Percentiles rank a stretch among this genome's conserved stretches.
phyloP scores from a whole-genome alignment of 345 rosid genomes.

The Sapria himalayana region DNA sequence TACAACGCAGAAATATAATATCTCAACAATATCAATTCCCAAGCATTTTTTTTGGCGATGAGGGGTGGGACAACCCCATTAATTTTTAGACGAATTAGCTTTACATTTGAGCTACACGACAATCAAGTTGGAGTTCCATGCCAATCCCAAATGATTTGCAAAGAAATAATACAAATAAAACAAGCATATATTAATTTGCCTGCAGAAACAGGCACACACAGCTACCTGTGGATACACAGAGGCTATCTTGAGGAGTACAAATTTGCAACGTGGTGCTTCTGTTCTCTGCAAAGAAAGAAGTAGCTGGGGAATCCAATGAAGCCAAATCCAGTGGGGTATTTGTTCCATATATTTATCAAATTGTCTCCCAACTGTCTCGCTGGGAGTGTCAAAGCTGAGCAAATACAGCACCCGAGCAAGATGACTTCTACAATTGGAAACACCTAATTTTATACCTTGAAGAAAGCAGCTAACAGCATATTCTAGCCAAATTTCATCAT shows the following conservation, averaged over 20 bases:
- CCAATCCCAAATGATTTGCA: too few species aligned
- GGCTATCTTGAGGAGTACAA: conserved; percentile 77
- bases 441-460: conserved; percentile 92
- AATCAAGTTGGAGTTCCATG: too few species aligned
- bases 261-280: conserved; percentile 98
- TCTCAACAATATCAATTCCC: too few species aligned
- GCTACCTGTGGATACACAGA: conserved; percentile 76
- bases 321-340: conserved; percentile 98
- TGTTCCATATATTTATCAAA: conserved; percentile 88
- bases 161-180: too few species aligned
- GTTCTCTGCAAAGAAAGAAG: conserved; percentile 90
- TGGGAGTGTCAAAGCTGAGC: conserved; percentile 86
- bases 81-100: too few species aligned
- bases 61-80: too few species aligned
- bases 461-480: conserved; percentile 95
- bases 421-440: conserved; percentile 89
- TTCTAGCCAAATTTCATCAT: conserved; percentile 91
- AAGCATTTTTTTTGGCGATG: too few species aligned
- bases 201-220: conserved; percentile 2
- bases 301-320: conserved; percentile 92
- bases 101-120: too few species aligned
- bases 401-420: conserved; percentile 89
- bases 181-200: not conserved
- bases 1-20: too few species aligned
- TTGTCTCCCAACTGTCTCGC: conserved; percentile 83